Base-by-base conservation (phyloP, 2,329 filamentous ascomycete species). In the Berkeleyomyces rouxiae region DNA sequence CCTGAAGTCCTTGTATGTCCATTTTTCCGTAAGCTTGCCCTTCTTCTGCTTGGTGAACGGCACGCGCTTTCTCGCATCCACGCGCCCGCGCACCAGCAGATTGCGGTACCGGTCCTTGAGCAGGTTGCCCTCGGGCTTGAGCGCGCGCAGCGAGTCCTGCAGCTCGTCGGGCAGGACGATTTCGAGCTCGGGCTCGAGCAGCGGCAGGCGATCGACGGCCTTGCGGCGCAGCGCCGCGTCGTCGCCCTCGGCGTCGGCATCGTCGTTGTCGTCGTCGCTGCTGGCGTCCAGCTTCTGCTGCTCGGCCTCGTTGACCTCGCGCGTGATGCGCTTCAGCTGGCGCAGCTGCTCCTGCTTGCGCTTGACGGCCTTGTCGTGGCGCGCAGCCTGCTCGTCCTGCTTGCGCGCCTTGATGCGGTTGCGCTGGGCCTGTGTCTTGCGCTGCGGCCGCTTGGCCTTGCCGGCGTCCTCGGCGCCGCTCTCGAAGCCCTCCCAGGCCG, bases 41-140 rank as follows among this genome's bases (percentile, higher is more conserved):
- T 85, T 91, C 66, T 83, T 82, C 78, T 93, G 88, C 80, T 88
- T 95, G 69, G 81, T 81, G 75, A 93, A 92, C 5, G 85, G 82
- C 64, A 92, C 82, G 61, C 85, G 85, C 71, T 86, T 86, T 68
- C 93, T 81, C 59, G 82, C 82, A 78, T 99, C 93, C 65, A 99
- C 75, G 75, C 93, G 95, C 65, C 93, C 93, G 66, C 90, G 83
- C 42, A 97, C 81, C 66, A 97, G 77, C 74, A 97, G 78, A 72
- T 83, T 97, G 66, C 93, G 80, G 77, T 96, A 97, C 59, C 93
- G 82, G 70, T 99, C 93, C 68, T 90, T 90, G 68, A 99, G 78
- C 46, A 96, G 76, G 71, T 96, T 97, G n/a, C 93, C 93, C 73
- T 99, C 93, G 0, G 93, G 93, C 74, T 92, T 95, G 67, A 96